Base-by-base conservation (phyloP, 2,329 filamentous ascomycete species). In the Gnomoniopsis sp. region DNA sequence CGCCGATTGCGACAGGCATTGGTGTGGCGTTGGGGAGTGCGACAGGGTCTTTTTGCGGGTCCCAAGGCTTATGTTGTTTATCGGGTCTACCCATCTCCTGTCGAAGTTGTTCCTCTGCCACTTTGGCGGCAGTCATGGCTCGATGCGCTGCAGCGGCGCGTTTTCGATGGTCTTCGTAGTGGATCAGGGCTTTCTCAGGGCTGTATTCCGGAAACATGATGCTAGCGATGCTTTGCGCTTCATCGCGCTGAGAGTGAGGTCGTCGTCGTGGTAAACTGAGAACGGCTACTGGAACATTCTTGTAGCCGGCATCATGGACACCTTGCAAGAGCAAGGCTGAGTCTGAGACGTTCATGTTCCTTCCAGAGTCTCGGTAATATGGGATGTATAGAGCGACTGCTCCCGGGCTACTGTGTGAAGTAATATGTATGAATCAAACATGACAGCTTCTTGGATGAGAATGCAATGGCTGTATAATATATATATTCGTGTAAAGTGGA, bases 171-270 rank as follows among this genome's bases (percentile, higher is more conserved):
- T 46, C 17, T 30, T 54, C 52, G 11, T 54, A 54, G 4, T 23
- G 52, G 41, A 54, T 54, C n/a, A 54, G n/a, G 52, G 52, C 43
- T 34, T n/a, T 54, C 41, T 47, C 52, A 17, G 52, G 43, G 23
- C 41, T 46, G 26, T 17, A 34, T 10, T 21, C 11, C 17, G 52
- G 52, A 30, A 54, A 54, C 17, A 54, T n/a, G 23, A 54, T 7
- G 41, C 6, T n/a, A 17, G 52, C 52, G 26, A 47, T 26, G 11
- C 12, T 19, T 33, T 47, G 52, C 17, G 52, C 52, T 8, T 11
- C n/a, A 2, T n/a, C 17, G 26, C 52, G 52, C 52, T 54, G 52
- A 19, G 52, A 8, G 23, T 38, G 52, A 22, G 52, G 52, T 30
- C 52, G 41, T 17, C 52, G 12, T 8, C 30, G 26, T 38, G 52